These are phyloP conservation scores for Lactifluus subvellereus DNA, from an alignment of 768 basidiomycete species.

Conservation along the genomic window DNA sequence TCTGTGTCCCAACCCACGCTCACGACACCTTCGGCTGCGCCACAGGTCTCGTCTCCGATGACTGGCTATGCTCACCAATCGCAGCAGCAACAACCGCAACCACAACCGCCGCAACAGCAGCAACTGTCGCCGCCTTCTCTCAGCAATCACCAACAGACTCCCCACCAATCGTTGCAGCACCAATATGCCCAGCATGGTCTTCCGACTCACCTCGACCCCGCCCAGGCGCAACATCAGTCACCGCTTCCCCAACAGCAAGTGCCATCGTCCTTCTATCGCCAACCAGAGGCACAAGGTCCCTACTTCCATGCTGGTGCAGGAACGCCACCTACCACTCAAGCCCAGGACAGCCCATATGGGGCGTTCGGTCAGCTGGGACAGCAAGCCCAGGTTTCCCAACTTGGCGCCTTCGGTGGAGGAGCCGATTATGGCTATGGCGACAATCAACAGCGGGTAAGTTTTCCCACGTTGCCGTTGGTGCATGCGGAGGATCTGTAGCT, in stretches of 20 bases:
- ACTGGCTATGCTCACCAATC: conserved; percentile 31
- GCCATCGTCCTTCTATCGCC: conserved; percentile 63
- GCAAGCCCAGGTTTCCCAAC: conserved; percentile 43
- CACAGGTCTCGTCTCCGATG: conserved; percentile 32
- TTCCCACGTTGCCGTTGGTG: conserved; percentile 1
- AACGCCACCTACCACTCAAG: conserved; percentile 64
- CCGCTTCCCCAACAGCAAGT: conserved; percentile 35
- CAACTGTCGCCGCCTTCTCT: conserved; percentile 25
- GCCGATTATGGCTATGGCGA: conserved; percentile 68
- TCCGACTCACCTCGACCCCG: conserved; percentile 58
- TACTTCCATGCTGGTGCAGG: conserved; percentile 63
- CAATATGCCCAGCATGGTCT: conserved; percentile 64
- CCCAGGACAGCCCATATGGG: conserved; percentile 57
- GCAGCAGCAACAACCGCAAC: conserved; percentile 15
- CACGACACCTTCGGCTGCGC: conserved; percentile 24
- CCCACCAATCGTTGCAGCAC: conserved; percentile 36
- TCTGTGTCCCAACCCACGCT: conserved; percentile 32
- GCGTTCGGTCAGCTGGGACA: conserved; percentile 59
- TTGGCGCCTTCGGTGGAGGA: conserved; percentile 47
- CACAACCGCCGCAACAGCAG: conserved; percentile 23
- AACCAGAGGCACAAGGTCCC: conserved; percentile 47
- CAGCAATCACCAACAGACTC: conserved; percentile 36
- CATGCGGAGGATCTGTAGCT: conserved; percentile 23
- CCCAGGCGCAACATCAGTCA: conserved; percentile 40
- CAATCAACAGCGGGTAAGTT: conserved; percentile 53